Percentiles rank a stretch among this genome's conserved stretches.
These are phyloP conservation scores for Turritis glabra DNA, from an alignment of 345 rosid genomes.

Conservation along the genomic window DNA sequence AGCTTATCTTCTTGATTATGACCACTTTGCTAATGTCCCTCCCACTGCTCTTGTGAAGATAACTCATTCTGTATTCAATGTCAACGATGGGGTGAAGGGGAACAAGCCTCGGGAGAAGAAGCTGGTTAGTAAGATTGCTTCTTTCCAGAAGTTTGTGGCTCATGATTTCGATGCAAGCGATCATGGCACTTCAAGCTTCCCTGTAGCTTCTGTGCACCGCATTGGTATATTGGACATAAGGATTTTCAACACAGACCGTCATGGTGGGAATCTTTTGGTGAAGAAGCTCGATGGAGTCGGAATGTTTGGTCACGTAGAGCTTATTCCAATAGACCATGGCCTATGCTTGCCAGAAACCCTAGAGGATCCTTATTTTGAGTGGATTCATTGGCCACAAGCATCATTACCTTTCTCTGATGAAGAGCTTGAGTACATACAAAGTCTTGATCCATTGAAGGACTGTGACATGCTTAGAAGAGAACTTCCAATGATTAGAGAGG, in stretches of 20 bases:
- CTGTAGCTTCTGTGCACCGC: constrained; percentile 85
- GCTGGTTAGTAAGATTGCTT: constrained; percentile 91
- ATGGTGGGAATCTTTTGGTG: constrained; percentile 93
- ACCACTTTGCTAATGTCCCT: constrained; percentile 87
- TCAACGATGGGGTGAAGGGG: constrained; percentile 79
- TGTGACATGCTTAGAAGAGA: constrained; percentile 77
- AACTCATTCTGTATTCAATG: constrained; percentile 86
- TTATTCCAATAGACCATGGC: constrained; percentile 97
- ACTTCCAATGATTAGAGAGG: constrained; percentile 96
- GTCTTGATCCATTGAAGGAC: constrained; percentile 65
- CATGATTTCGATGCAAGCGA: constrained; percentile 98
- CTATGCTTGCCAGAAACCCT: constrained; percentile 93
- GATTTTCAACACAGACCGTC: constrained; percentile 94
- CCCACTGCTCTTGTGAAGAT: constrained; percentile 96
- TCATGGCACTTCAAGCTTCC: constrained; percentile 96
- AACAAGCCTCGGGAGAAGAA: constrained; percentile 63
- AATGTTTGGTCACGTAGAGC: constrained; percentile 78
- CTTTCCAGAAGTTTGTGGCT: constrained; percentile 85
- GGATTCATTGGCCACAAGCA: constrained; percentile 99
- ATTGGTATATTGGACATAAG: constrained; percentile 91
- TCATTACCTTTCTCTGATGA: constrained; percentile 97
- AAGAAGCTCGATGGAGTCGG: constrained; percentile 73
- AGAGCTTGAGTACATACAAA: constrained; percentile 79
- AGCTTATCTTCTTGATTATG: constrained; percentile 89
- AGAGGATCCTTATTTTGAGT: constrained; percentile 99